These are phyloP conservation scores for Hypericum androsaemum DNA, from an alignment of 345 rosid genomes.

Conservation along the genomic window DNA sequence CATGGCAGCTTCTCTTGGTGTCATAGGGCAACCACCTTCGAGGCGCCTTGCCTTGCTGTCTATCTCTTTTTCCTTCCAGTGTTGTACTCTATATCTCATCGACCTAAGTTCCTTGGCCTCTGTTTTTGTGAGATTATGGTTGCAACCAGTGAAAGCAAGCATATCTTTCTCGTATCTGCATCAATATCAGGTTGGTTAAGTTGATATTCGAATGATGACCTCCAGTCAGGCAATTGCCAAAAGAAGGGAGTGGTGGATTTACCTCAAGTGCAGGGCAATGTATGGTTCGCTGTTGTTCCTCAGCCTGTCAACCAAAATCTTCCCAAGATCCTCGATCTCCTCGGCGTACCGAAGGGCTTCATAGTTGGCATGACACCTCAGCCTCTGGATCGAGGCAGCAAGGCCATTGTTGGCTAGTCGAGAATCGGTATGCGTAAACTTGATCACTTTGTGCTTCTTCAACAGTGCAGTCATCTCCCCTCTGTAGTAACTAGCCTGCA, in stretches of 20 bases:
- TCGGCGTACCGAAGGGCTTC: conserved; percentile 55
- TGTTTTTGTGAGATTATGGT: conserved; percentile 61
- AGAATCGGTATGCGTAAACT: conserved; percentile 87
- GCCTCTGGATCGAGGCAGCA: conserved; percentile 59
- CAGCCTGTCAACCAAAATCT: conserved; percentile 53
- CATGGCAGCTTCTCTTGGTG: conserved; percentile 92
- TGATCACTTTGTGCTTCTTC: conserved; percentile 69
- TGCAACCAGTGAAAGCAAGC: conserved; percentile 99
- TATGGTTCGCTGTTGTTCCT: conserved; percentile 60
- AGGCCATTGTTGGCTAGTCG: conserved; percentile 83
- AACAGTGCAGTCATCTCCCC: conserved; percentile 53
- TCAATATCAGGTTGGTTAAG: conserved; percentile 2
- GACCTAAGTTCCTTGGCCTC: conserved; percentile 68
- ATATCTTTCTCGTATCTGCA: conserved; percentile 97
- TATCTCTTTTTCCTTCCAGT: conserved; percentile 99
- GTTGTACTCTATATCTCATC: conserved; percentile 74
- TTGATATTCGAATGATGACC: neutral
- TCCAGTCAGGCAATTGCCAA: neutral
- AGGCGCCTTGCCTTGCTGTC: conserved; percentile 53
- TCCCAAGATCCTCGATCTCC: conserved; percentile 71
- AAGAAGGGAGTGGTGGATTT: conserved; percentile 4
- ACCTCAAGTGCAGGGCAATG: conserved; percentile 89
- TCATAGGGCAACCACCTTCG: conserved; percentile 95
- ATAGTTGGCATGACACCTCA: conserved; percentile 93
- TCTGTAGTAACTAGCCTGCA: conserved; percentile 93